Evolutionary conservation across 1,139 yeast species (phyloP).

Genomic region (Candida sanyaensis): DNA sequence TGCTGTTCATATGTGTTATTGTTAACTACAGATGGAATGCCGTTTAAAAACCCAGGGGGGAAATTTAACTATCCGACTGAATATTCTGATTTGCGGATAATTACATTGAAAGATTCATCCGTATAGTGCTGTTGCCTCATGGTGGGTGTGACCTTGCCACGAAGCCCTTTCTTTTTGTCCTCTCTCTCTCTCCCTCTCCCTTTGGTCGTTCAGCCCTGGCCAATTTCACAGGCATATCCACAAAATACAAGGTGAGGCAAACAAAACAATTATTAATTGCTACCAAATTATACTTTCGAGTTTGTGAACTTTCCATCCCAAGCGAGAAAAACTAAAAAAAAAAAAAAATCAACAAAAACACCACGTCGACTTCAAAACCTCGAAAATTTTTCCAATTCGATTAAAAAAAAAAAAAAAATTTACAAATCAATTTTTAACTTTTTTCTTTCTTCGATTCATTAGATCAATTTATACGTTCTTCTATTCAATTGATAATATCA

Average conservation of each 20-base stretch:
- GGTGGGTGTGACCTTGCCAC: no score
- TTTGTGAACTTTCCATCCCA: no score
- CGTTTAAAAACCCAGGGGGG: no score
- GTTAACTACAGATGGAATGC: no score
- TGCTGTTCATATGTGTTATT: no score
- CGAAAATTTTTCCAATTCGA: slow-evolving; percentile 1
- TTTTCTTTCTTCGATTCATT: background rate
- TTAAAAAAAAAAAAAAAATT: background rate
- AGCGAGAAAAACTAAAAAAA: background rate
- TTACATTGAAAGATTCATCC: background rate
- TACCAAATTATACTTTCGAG: no score
- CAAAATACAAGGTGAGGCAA: background rate
- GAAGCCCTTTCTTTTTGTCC: background rate
- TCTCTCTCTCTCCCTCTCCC: no score
- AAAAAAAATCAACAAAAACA: background rate
- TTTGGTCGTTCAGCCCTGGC: background rate
- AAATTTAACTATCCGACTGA: no score
- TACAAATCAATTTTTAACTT: background rate
- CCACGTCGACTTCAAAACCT: slow-evolving; percentile 1
- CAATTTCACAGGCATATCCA: background rate
- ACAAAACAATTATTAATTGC: no score
- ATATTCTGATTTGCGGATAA: background rate
- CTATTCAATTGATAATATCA: slow-evolving; percentile 8
- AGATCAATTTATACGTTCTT: background rate
- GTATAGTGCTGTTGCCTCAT: no score